phyloP scores from a whole-genome alignment of 2,329 filamentous ascomycete genomes.

The Diaporthe ampelina region DNA sequence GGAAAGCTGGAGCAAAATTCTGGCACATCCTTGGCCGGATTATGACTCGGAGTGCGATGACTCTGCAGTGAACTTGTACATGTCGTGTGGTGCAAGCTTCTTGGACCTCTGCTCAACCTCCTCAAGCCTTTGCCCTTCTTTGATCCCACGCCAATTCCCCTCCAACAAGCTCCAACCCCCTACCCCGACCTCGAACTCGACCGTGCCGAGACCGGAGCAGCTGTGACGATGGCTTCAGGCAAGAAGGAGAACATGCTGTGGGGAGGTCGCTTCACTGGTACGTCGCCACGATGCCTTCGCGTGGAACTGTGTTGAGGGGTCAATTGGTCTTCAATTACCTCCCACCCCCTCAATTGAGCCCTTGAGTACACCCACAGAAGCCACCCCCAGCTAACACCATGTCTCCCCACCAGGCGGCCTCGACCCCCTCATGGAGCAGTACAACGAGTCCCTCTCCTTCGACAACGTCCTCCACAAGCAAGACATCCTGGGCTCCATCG shows the following conservation, averaged over 20 bases:
- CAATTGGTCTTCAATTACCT: background rate
- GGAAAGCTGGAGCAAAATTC: slow-evolving; percentile 5
- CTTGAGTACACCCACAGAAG: background rate
- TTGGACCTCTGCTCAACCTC: background rate
- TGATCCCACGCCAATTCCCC: background rate
- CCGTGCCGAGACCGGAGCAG: background rate
- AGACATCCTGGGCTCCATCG: slow-evolving; percentile 85
- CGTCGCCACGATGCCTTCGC: background rate
- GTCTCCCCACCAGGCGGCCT: slow-evolving; percentile 57
- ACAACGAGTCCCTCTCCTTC: slow-evolving; percentile 86
- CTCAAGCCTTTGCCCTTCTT: background rate
- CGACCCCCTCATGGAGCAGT: slow-evolving; percentile 87
- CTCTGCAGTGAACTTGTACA: background rate
- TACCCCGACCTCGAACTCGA: background rate
- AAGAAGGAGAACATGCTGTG: slow-evolving; percentile 62
- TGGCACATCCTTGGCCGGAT: too few species aligned
- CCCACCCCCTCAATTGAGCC: background rate
- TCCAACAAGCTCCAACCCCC: background rate
- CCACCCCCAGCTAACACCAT: background rate
- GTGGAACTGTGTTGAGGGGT: accelerated
- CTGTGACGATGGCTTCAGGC: slow-evolving; percentile 24
- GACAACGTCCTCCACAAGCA: slow-evolving; percentile 84
- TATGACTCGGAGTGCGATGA: slow-evolving; percentile 8
- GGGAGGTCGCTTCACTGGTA: slow-evolving; percentile 73
- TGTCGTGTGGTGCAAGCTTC: background rate